These are phyloP conservation scores for Lentinus tigrinus DNA, from an alignment of 768 basidiomycete genomes.

Conservation along the genomic window DNA sequence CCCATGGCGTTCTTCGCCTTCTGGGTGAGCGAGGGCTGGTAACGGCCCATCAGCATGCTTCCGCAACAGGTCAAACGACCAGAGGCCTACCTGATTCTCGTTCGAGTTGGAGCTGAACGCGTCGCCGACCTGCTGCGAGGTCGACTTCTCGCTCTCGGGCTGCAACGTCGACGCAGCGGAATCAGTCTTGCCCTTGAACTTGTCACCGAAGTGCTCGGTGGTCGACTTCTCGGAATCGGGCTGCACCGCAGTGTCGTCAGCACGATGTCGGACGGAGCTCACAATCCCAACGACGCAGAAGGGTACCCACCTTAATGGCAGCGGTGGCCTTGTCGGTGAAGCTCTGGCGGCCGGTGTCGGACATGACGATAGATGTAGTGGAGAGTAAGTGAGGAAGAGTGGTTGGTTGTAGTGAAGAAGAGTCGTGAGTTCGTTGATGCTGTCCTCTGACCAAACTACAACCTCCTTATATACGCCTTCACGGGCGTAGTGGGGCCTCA, in stretches of 20 bases:
- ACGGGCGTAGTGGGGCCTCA: no score
- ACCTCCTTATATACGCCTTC: background rate
- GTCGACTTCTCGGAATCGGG: slow-evolving; percentile 38
- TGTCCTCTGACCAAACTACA: no score
- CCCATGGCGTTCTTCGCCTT: slow-evolving; percentile 37
- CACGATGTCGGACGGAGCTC: background rate
- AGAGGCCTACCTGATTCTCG: slow-evolving; percentile 22
- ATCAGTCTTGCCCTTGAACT: slow-evolving; percentile 34
- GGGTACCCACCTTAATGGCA: slow-evolving; percentile 30
- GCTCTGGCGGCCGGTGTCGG: slow-evolving; percentile 34
- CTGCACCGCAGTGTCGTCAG: slow-evolving; percentile 7
- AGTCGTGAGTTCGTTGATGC: background rate
- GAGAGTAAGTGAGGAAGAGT: background rate
- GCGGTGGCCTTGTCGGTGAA: slow-evolving; percentile 35
- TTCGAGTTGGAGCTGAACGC: slow-evolving; percentile 32
- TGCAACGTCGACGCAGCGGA: slow-evolving; percentile 28
- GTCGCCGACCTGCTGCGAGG: slow-evolving; percentile 35
- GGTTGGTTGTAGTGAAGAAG: background rate
- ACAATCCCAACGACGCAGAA: background rate
- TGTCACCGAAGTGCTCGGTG: slow-evolving; percentile 38
- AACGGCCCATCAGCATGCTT: background rate
- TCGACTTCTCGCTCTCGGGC: slow-evolving; percentile 35
- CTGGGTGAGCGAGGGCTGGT: slow-evolving; percentile 30
- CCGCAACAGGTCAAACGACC: background rate
- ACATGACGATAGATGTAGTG: slow-evolving; percentile 24